phyloP scores from a whole-genome alignment of 768 basidiomycete genomes.

The Sistotremastrum niveocremeum region DNA sequence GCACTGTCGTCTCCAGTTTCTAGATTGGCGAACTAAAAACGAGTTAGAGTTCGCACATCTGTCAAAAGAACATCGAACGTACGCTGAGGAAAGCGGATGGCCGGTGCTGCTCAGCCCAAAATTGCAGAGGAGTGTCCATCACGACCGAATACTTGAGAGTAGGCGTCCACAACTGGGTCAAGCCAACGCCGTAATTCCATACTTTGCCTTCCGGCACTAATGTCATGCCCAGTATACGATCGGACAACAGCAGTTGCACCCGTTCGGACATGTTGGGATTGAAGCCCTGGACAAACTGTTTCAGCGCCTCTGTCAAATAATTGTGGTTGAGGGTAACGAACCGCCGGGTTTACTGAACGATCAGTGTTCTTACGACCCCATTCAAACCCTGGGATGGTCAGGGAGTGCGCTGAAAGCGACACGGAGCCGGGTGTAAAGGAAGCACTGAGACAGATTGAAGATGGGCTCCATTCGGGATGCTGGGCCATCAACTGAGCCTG shows the following conservation, averaged over 20 bases:
- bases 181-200: conserved; percentile 94
- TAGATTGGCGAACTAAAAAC: conserved; percentile 67
- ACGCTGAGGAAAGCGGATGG: conserved; percentile 89
- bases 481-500: conserved; percentile 97
- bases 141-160: conserved; percentile 70
- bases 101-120: conserved; percentile 94
- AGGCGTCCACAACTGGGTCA: conserved; percentile 85
- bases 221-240: conserved; percentile 92
- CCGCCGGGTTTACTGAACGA: conserved; percentile 67
- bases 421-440: conserved; percentile 98
- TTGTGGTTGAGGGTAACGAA: conserved; percentile 15
- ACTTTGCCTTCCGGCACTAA: conserved; percentile 87
- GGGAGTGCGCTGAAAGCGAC: conserved; percentile 82
- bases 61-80: conserved; percentile 18
- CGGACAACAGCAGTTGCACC: conserved; percentile 84
- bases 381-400: conserved; percentile 88
- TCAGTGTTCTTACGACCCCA: conserved; percentile 95
- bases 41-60: conserved; percentile 4
- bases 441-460: conserved; percentile 84
- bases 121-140: conserved; percentile 83
- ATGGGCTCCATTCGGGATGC: conserved; percentile 89
- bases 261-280: conserved; percentile 99
- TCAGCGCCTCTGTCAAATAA: conserved; percentile 4
- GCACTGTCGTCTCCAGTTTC: conserved; percentile 88
- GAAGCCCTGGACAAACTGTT: conserved; percentile 46